These are phyloP conservation scores for Scheffersomyces spartinae DNA, from an alignment of 805 yeast species.

Conservation along the genomic window DNA sequence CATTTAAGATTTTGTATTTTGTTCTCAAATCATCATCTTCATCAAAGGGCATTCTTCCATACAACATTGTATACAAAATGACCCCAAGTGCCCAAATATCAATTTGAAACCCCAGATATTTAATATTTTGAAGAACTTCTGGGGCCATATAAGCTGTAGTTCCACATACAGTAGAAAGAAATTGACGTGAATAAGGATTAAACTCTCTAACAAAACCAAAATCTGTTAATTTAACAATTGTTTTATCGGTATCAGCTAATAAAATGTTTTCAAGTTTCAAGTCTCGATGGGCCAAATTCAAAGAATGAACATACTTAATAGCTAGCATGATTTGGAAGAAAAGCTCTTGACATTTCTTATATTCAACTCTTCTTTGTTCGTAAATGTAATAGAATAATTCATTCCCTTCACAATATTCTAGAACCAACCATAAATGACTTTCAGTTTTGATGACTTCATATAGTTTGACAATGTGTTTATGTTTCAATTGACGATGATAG, in stretches of 20 bases:
- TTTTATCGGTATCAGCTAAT: slow-evolving; percentile 37
- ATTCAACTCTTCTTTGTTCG: slow-evolving; percentile 36
- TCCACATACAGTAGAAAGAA: slow-evolving; percentile 82
- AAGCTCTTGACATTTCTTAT: slow-evolving; percentile 37
- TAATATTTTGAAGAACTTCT: slow-evolving; percentile 57
- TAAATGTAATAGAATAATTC: slow-evolving; percentile 63
- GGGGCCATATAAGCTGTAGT: slow-evolving; percentile 97
- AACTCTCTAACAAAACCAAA: slow-evolving; percentile 88
- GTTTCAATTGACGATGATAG: slow-evolving; percentile 74
- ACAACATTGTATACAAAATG: slow-evolving; percentile 70
- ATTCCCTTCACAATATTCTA: slow-evolving; percentile 82
- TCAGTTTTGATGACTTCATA: slow-evolving; percentile 84
- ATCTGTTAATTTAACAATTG: slow-evolving; percentile 70
- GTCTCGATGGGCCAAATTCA: slow-evolving; percentile 77
- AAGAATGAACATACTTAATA: slow-evolving; percentile 62
- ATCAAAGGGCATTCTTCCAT: slow-evolving; percentile 87
- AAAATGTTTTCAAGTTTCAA: slow-evolving; percentile 72
- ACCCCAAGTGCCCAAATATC: slow-evolving; percentile 94
- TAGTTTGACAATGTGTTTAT: slow-evolving; percentile 71
- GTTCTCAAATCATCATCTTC: slow-evolving; percentile 65
- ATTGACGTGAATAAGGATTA: slow-evolving; percentile 28
- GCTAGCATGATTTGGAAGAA: slow-evolving; percentile 60
- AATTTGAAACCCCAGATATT: slow-evolving; percentile 68
- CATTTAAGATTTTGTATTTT: slow-evolving; percentile 45
- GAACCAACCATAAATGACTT: slow-evolving; percentile 68